A percentile compares a stretch with the other conserved stretches of the same genome.
Conservation (phyloP, 345 rosid species). For the Eucalyptus curtisii region DNA sequence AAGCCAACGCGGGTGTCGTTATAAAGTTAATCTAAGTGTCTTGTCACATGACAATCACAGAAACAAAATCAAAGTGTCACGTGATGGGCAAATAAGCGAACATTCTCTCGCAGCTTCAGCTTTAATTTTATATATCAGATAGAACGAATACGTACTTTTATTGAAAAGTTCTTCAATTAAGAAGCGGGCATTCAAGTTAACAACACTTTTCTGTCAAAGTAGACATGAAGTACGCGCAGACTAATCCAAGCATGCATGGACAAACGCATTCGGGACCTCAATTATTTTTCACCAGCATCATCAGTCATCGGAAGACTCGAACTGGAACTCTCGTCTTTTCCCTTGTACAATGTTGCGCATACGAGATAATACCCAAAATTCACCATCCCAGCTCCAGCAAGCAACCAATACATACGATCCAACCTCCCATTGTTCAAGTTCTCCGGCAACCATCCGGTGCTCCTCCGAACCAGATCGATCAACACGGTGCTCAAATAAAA, state of each 20-base stretch:
- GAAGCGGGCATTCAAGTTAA: neutral
- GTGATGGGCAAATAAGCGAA: neutral
- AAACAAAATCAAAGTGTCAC: neutral
- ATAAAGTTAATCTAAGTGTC: neutral
- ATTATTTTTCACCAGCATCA: neutral
- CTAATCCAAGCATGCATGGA: neutral
- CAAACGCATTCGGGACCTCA: neutral
- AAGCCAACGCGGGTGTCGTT: neutral
- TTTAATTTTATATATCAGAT: neutral
- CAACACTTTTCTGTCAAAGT: neutral
- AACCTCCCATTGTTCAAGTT: slow-evolving; percentile 40
- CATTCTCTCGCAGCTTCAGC: neutral
- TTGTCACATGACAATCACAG: neutral
- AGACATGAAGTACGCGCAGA: neutral
- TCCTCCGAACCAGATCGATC: neutral
- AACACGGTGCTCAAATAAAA: neutral
- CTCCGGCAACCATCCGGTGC: slow-evolving; percentile 32
- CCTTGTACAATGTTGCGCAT: slow-evolving; percentile 16
- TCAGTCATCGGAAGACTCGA: neutral
- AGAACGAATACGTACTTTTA: neutral
- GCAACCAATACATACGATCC: slow-evolving; percentile 32
- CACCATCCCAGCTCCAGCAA: slow-evolving; percentile 10
- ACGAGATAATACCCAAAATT: slow-evolving; percentile 31
- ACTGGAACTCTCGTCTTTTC: neutral
- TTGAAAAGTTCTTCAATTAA: neutral